Evolutionary conservation across 495 filamentous ascomycete genomes (phyloP).

Genomic region (Stereocaulon alpinum): DNA sequence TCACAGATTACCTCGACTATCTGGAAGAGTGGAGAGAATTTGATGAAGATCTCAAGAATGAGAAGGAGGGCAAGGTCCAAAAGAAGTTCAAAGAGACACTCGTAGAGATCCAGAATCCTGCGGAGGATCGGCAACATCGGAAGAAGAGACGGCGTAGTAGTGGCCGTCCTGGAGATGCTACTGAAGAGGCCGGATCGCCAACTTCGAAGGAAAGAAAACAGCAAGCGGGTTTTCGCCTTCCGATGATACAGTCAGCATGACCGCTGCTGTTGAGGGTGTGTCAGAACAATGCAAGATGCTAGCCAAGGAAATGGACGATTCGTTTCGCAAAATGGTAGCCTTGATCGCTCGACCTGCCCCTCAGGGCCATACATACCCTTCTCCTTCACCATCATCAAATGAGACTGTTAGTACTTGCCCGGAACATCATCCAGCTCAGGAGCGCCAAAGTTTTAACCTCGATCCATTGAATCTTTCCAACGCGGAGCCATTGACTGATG

Average conservation of each 20-base stretch:
- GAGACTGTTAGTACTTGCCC: too few relatives aligned
- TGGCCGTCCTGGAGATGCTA: not conserved
- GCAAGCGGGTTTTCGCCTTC: conserved; percentile 17
- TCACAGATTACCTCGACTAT: not conserved
- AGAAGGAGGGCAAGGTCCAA: conserved; percentile 4
- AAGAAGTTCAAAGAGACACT: not conserved
- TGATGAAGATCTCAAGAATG: conserved; percentile 1
- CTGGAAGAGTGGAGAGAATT: not conserved
- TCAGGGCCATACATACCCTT: not conserved
- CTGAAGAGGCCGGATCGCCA: not conserved
- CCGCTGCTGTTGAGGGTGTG: conserved; percentile 24
- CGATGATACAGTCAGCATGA: conserved; percentile 25
- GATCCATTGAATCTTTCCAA: too few relatives aligned
- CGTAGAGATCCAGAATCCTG: conserved; percentile 17
- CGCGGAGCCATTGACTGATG: not conserved
- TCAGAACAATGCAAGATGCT: conserved; percentile 3
- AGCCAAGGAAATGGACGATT: not conserved
- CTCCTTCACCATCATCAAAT: not conserved
- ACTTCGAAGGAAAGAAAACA: not conserved
- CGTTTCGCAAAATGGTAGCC: not conserved
- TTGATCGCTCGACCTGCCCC: not conserved
- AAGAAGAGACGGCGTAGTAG: not conserved
- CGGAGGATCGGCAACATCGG: not conserved
- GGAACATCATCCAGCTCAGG: too few relatives aligned
- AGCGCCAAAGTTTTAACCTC: too few relatives aligned